A percentile compares a stretch with the other conserved stretches of the same genome.
Evolutionary conservation across 2,329 filamentous ascomycete genomes (phyloP).

Genomic region (Neofusicoccum sp.): DNA sequence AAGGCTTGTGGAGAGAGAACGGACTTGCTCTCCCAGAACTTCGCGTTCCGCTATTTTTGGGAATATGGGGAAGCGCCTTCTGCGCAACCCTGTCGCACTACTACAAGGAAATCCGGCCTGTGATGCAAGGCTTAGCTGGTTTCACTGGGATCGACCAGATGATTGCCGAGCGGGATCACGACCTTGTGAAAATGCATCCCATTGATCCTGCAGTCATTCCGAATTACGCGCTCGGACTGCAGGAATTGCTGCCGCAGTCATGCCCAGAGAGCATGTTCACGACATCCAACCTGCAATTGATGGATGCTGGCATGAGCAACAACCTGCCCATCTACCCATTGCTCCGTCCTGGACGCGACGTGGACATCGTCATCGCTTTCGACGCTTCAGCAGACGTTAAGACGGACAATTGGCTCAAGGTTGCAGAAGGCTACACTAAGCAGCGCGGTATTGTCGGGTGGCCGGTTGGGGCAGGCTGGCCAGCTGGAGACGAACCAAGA

Average conservation of each 20-base stretch:
- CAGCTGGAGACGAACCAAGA: slow-evolving; percentile 58
- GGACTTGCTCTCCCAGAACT: slow-evolving; percentile 77
- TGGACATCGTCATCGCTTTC: slow-evolving; percentile 89
- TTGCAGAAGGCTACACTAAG: slow-evolving; percentile 86
- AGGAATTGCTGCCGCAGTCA: slow-evolving; percentile 68
- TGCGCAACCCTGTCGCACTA: slow-evolving; percentile 95
- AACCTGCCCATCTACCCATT: slow-evolving; percentile 95
- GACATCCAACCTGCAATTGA: slow-evolving; percentile 62
- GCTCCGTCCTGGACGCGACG: slow-evolving; percentile 79
- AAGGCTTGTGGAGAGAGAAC: slow-evolving; percentile 61
- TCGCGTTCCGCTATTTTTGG: slow-evolving; percentile 78
- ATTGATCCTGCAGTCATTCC: slow-evolving; percentile 89
- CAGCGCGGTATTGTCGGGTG: slow-evolving; percentile 91
- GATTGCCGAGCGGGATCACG: slow-evolving; percentile 77
- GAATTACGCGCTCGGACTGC: slow-evolving; percentile 83
- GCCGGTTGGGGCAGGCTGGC: slow-evolving; percentile 95
- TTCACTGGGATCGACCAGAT: slow-evolving; percentile 76
- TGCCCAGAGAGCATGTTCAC: slow-evolving; percentile 75
- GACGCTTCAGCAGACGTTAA: slow-evolving; percentile 92
- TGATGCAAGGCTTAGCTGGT: slow-evolving; percentile 71
- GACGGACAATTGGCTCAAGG: slow-evolving; percentile 93
- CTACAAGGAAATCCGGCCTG: slow-evolving; percentile 86
- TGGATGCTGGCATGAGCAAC: slow-evolving; percentile 99
- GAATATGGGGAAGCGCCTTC: slow-evolving; percentile 95
- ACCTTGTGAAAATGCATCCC: slow-evolving; percentile 87